These are phyloP conservation scores for Aspergillus neotritici DNA, from an alignment of 2,329 filamentous ascomycete genomes.

Conservation along the genomic window DNA sequence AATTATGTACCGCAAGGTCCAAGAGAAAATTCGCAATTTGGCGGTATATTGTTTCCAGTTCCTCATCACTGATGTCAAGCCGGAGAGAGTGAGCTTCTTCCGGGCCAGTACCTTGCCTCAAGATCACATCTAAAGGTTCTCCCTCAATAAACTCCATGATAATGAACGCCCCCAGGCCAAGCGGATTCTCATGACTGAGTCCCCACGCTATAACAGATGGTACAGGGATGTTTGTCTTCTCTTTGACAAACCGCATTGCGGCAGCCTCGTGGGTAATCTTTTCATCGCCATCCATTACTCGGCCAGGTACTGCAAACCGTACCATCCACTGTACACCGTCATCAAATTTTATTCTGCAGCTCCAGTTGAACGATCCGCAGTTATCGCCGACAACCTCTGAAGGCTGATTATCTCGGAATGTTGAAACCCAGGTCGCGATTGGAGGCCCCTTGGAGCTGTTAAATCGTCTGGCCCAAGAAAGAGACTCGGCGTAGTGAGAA, in stretches of 20 bases:
- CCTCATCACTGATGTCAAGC: constrained; percentile 1
- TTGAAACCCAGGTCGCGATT: too few species aligned
- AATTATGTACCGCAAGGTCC: too few species aligned
- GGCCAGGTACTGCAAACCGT: constrained; percentile 2
- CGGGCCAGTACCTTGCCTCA: neutral
- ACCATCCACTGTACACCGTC: constrained; percentile 1
- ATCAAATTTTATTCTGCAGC: constrained; percentile 1
- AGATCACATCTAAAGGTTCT: constrained; percentile 4
- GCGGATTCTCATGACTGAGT: constrained; percentile 1
- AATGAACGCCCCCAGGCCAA: constrained; percentile 1
- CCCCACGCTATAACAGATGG: constrained; percentile 4
- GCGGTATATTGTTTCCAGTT: too few species aligned
- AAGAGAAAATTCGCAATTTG: too few species aligned
- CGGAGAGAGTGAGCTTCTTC: constrained; percentile 1
- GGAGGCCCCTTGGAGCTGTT: neutral
- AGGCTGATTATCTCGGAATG: too few species aligned
- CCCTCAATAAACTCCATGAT: constrained; percentile 7
- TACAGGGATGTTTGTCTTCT: constrained; percentile 4
- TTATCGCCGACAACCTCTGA: too few species aligned
- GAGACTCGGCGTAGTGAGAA: neutral
- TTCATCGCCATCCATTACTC: constrained; percentile 4
- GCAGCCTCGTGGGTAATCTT: constrained; percentile 1
- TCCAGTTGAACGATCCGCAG: constrained; percentile 1
- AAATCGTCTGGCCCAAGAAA: constrained; percentile 3
- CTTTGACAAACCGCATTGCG: constrained; percentile 5